Conservation (phyloP, 805 yeast genomes). For the Yamadazyma nakazawae region DNA sequence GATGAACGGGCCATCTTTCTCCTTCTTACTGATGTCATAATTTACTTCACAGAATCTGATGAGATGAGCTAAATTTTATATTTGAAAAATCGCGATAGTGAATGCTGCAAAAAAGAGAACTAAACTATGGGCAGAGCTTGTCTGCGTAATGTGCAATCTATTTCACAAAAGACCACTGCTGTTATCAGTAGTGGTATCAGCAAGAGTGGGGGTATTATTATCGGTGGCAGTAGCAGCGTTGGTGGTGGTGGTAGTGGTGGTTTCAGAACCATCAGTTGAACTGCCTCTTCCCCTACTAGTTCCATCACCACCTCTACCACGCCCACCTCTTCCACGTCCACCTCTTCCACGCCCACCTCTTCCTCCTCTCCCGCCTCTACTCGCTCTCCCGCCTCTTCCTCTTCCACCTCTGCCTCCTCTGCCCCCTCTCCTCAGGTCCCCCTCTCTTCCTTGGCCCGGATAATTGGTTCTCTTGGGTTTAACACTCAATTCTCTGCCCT, state of each 20-base stretch:
- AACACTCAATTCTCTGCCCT: slow-evolving; percentile 47
- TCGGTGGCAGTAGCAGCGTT: neutral
- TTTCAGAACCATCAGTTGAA: neutral
- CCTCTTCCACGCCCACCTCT: slow-evolving; percentile 15
- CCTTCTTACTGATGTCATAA: slow-evolving; percentile 74
- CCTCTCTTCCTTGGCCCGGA: slow-evolving; percentile 36
- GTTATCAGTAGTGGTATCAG: neutral
- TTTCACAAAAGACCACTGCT: neutral
- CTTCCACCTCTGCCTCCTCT: slow-evolving; percentile 31
- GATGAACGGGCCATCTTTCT: slow-evolving; percentile 79
- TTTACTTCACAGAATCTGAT: slow-evolving; percentile 1
- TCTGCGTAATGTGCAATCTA: too few species aligned
- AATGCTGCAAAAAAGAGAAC: neutral
- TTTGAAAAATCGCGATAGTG: neutral
- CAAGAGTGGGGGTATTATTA: neutral
- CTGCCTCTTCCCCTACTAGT: slow-evolving; percentile 2
- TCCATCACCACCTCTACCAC: slow-evolving; percentile 2
- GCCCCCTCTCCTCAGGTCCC: slow-evolving; percentile 32
- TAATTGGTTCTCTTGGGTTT: slow-evolving; percentile 52
- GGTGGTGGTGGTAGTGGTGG: neutral
- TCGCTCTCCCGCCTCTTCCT: slow-evolving; percentile 17
- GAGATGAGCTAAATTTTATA: slow-evolving; percentile 4
- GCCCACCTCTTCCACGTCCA: slow-evolving; percentile 4
- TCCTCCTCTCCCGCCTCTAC: slow-evolving; percentile 14
- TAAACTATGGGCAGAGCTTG: neutral